Conservation (phyloP, 2,329 filamentous ascomycete species). For the Colletotrichum endophyticum region DNA sequence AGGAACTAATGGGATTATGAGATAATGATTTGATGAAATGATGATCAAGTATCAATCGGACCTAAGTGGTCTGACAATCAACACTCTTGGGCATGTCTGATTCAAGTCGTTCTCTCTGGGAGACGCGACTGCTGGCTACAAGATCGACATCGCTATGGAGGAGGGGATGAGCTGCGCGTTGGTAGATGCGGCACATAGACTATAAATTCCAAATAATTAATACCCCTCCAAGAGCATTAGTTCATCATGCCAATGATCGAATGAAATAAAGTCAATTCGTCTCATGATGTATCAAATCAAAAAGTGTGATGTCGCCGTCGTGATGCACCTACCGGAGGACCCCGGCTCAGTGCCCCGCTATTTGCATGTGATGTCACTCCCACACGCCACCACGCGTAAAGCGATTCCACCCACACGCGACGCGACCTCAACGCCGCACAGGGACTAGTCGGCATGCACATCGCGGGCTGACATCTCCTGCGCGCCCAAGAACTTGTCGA, state of each 20-base stretch:
- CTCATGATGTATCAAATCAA: background rate
- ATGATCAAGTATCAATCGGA: background rate
- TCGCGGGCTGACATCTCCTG: background rate
- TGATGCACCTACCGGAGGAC: background rate
- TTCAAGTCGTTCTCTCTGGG: background rate
- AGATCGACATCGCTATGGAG: background rate
- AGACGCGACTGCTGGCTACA: background rate
- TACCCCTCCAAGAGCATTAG: background rate
- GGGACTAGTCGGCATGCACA: background rate
- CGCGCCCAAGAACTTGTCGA: background rate
- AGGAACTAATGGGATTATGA: background rate
- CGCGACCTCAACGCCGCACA: constrained; percentile 7
- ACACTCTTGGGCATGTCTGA: background rate
- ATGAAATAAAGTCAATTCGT: background rate
- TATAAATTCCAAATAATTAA: background rate
- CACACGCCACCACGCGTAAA: constrained; percentile 15
- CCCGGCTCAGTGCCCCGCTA: background rate
- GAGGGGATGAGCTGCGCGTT: background rate
- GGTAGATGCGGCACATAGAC: background rate
- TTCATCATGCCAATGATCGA: background rate
- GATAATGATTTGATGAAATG: background rate
- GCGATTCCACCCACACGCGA: constrained; percentile 10
- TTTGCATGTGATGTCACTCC: constrained; percentile 14
- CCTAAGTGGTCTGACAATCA: background rate
- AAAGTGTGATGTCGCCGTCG: background rate